Evolutionary conservation across 2,329 filamentous ascomycete genomes (phyloP).

Genomic region (Diaporthe sp.): DNA sequence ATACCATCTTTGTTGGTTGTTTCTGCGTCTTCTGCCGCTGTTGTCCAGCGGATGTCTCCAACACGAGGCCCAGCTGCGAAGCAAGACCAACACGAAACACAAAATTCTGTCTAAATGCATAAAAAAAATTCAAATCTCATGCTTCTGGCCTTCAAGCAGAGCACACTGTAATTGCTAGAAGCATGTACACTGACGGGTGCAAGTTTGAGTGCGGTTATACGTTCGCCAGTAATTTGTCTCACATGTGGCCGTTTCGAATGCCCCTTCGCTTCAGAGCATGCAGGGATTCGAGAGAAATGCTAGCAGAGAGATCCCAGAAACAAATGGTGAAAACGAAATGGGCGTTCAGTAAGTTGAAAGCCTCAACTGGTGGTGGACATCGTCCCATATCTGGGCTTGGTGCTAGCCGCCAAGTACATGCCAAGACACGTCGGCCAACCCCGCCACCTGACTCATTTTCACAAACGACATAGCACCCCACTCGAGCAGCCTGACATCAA

Average conservation of each 20-base stretch:
- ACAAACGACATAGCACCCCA: background rate
- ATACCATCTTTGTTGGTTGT: slow-evolving; percentile 32
- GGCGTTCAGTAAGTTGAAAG: background rate
- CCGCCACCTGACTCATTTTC: background rate
- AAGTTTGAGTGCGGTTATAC: background rate
- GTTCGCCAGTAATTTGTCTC: too few species aligned
- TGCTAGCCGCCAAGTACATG: background rate
- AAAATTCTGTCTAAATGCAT: background rate
- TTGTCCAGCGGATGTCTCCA: background rate
- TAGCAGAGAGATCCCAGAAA: background rate
- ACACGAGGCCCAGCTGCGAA: background rate
- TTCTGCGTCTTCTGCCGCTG: background rate
- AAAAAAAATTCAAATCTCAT: background rate
- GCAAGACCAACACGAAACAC: background rate
- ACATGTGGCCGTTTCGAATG: background rate
- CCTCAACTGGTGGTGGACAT: background rate
- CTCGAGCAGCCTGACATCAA: fast-evolving
- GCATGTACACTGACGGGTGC: background rate
- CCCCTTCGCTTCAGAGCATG: background rate
- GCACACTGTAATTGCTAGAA: background rate
- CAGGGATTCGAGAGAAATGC: too few species aligned
- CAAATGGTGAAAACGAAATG: background rate
- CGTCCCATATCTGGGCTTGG: background rate
- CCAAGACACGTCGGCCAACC: background rate
- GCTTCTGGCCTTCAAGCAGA: background rate